Conservation (phyloP, 2,329 filamentous ascomycete genomes). For the Chaetomiaceae sp. region DNA sequence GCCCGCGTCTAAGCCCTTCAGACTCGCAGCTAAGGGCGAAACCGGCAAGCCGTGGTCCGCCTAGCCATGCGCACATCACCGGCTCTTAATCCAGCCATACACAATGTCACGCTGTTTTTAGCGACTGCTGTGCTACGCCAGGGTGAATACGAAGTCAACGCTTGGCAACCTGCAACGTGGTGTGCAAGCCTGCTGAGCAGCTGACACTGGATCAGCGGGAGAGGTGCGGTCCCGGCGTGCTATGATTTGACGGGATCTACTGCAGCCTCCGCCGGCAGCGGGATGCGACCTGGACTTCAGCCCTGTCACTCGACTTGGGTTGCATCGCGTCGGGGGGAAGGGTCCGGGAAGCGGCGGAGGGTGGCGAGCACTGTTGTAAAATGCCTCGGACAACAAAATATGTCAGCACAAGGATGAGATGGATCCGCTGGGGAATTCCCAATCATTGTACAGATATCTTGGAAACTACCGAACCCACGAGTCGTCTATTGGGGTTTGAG, state of each 20-base stretch:
- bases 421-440: no score
- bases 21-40: neutral
- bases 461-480: no score
- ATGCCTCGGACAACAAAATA: no score
- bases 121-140: neutral
- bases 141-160: constrained; percentile 9
- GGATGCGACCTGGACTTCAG: constrained; percentile 1
- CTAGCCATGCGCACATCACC: neutral
- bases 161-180: constrained; percentile 9
- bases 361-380: no score
- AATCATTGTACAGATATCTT: no score
- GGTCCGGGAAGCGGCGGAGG: no score
- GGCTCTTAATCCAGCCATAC: neutral
- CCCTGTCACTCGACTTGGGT: neutral
- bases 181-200: neutral
- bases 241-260: neutral
- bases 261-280: neutral
- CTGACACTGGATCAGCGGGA: constrained; percentile 4
- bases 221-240: neutral
- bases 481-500: no score
- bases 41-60: no score
- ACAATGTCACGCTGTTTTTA: constrained; percentile 6
- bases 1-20: no score
- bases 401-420: no score
- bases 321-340: neutral